phyloP scores from a whole-genome alignment of 805 yeast genomes.

The Pichia rugopelliculosa region DNA sequence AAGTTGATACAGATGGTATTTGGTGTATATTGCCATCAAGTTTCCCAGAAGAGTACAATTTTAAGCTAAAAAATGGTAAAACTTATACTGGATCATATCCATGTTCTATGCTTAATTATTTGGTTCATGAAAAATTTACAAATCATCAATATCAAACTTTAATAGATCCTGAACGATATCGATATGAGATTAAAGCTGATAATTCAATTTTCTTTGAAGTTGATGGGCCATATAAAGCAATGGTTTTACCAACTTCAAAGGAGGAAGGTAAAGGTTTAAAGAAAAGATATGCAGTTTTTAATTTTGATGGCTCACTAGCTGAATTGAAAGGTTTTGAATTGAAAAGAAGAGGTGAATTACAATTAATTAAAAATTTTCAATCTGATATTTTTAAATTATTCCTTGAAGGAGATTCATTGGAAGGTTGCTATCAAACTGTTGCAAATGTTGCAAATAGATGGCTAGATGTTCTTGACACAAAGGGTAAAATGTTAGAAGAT shows the following conservation, averaged over 20 bases:
- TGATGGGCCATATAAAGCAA: slow-evolving; percentile 97
- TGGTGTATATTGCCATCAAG: slow-evolving; percentile 96
- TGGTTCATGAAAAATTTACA: slow-evolving; percentile 86
- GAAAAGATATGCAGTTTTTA: slow-evolving; percentile 95
- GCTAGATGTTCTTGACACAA: slow-evolving; percentile 87
- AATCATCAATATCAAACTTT: slow-evolving; percentile 91
- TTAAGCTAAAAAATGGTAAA: slow-evolving; percentile 72
- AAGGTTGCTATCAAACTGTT: slow-evolving; percentile 78
- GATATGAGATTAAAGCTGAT: slow-evolving; percentile 74
- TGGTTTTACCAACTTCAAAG: slow-evolving; percentile 93
- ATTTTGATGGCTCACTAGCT: slow-evolving; percentile 87
- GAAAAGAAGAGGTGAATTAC: slow-evolving; percentile 94
- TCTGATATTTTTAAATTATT: slow-evolving; percentile 89
- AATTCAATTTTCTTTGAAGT: slow-evolving; percentile 96
- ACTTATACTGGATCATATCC: slow-evolving; percentile 78
- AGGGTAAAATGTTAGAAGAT: slow-evolving; percentile 82
- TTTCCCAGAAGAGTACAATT: slow-evolving; percentile 81
- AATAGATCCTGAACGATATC: slow-evolving; percentile 57
- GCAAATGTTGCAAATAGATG: slow-evolving; percentile 92
- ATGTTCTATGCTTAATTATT: slow-evolving; percentile 89
- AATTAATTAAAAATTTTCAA: slow-evolving; percentile 89
- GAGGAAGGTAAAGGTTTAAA: slow-evolving; percentile 97
- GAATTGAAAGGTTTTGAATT: slow-evolving; percentile 95
- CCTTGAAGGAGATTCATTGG: slow-evolving; percentile 74
- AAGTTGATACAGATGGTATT: slow-evolving; percentile 97